Evolutionary conservation across 768 basidiomycete species (phyloP).

Genomic region (Boletus bicolor): DNA sequence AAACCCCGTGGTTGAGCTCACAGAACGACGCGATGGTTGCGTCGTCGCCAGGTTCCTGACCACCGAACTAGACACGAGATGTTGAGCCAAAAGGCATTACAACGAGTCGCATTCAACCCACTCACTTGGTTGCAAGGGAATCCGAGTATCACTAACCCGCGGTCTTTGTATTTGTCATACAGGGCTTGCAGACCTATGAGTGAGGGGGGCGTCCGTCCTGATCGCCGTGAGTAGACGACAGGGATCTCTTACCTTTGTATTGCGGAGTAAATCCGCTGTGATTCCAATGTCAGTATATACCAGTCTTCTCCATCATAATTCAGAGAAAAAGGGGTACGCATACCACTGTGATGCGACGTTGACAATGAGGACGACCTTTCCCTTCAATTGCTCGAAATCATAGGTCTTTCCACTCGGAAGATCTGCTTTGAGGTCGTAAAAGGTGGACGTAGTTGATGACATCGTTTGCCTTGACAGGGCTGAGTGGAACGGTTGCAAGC

Average conservation of each 20-base stretch:
- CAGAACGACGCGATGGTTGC: conserved; percentile 73
- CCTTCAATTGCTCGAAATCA: conserved; percentile 67
- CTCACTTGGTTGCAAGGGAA: conserved; percentile 88
- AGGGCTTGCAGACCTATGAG: conserved; percentile 68
- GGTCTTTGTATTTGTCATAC: conserved; percentile 77
- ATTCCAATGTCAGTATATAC: not conserved
- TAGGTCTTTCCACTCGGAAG: conserved; percentile 52
- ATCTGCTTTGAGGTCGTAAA: conserved; percentile 69
- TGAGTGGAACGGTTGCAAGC: conserved; percentile 9
- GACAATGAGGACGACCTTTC: conserved; percentile 75
- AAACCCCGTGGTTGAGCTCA: conserved; percentile 80
- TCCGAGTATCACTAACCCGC: conserved; percentile 74
- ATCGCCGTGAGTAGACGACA: not conserved
- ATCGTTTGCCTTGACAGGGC: conserved; percentile 18
- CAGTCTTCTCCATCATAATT: not conserved
- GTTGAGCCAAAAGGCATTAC: not conserved
- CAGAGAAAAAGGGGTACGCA: not conserved
- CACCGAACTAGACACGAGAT: conserved; percentile 56
- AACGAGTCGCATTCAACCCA: not conserved
- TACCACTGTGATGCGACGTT: conserved; percentile 75
- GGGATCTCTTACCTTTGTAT: conserved; percentile 52
- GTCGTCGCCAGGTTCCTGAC: conserved; percentile 83
- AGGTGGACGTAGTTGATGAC: conserved; percentile 35
- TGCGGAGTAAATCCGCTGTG: conserved; percentile 80
- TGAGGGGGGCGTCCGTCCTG: not conserved